phyloP scores from a whole-genome alignment of 2,329 filamentous ascomycete genomes.

The Parasarocladium wereldwijsianum region DNA sequence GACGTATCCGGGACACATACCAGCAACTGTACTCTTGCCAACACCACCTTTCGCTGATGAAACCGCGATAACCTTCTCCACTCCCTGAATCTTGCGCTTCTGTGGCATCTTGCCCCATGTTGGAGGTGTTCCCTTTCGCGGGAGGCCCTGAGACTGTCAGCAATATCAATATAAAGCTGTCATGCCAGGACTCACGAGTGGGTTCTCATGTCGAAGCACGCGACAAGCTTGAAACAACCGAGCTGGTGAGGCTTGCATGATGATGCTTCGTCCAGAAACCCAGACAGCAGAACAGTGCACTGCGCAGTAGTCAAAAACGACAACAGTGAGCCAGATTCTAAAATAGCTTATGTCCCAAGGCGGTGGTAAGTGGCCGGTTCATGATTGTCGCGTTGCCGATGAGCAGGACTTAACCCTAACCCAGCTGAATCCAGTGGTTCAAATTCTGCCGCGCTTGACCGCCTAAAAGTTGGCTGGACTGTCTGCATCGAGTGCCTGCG shows the following conservation, averaged over 20 bases:
- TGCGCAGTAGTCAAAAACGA: too few species aligned
- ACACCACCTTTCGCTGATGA: constrained; percentile 97
- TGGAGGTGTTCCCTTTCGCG: constrained; percentile 49
- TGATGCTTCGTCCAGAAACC: too few species aligned
- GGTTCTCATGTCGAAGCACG: constrained; percentile 60
- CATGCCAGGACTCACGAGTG: constrained; percentile 53
- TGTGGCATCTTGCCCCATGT: constrained; percentile 61
- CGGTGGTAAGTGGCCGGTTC: too few species aligned
- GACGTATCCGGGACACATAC: constrained; percentile 25
- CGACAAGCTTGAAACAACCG: constrained; percentile 20
- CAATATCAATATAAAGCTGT: too few species aligned
- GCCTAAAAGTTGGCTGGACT: constrained; percentile 32
- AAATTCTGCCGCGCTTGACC: constrained; percentile 28
- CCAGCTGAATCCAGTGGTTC: too few species aligned
- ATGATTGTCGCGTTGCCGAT: too few species aligned
- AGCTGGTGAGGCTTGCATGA: constrained; percentile 15
- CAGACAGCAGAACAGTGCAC: too few species aligned
- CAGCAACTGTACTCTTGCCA: constrained; percentile 86
- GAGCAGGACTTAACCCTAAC: too few species aligned
- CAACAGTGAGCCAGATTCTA: too few species aligned
- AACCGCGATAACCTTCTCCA: constrained; percentile 87
- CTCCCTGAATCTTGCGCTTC: constrained; percentile 65
- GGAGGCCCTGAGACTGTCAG: constrained; percentile 52
- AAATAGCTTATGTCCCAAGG: too few species aligned
- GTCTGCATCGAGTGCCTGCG: constrained; percentile 2